Conservation (phyloP, 805 yeast species). For the Maudiozyma pseudohumilis region DNA sequence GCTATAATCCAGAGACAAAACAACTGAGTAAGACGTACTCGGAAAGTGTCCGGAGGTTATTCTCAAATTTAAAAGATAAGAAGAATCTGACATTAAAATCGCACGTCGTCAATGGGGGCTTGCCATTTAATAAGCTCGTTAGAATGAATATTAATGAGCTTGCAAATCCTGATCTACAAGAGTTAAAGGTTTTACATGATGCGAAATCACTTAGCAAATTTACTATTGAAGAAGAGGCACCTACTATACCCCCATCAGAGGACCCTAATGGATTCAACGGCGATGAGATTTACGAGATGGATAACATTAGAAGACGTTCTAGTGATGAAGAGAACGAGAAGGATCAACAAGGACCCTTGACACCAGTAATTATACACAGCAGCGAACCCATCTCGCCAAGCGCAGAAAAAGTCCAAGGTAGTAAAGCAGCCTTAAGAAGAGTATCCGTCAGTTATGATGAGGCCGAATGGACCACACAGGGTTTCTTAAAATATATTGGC, state of each 20-base stretch:
- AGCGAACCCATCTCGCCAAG: background rate
- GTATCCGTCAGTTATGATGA: constrained; percentile 10
- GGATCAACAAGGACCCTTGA: background rate
- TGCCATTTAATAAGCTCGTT: constrained; percentile 51
- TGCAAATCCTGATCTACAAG: constrained; percentile 63
- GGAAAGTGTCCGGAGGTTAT: constrained; percentile 56
- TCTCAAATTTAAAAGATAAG: constrained; percentile 46
- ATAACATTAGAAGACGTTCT: constrained; percentile 8
- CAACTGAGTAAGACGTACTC: constrained; percentile 36
- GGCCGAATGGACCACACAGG: constrained; percentile 7
- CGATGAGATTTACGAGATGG: constrained; percentile 26
- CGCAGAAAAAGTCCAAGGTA: background rate
- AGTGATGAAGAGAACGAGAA: background rate
- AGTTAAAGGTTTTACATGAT: constrained; percentile 60
- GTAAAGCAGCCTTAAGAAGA: constrained; percentile 1
- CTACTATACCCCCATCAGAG: constrained; percentile 84
- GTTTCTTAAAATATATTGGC: constrained; percentile 10
- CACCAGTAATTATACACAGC: background rate
- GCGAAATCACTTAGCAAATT: constrained; percentile 59
- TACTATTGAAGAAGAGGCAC: constrained; percentile 55
- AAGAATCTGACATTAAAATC: constrained; percentile 49
- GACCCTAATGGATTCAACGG: constrained; percentile 35
- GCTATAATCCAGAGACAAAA: constrained; percentile 24
- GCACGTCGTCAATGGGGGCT: constrained; percentile 44
- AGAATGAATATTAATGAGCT: constrained; percentile 63